Conservation (phyloP, 2,329 filamentous ascomycete species). For the Ceratocystis cubensis region DNA sequence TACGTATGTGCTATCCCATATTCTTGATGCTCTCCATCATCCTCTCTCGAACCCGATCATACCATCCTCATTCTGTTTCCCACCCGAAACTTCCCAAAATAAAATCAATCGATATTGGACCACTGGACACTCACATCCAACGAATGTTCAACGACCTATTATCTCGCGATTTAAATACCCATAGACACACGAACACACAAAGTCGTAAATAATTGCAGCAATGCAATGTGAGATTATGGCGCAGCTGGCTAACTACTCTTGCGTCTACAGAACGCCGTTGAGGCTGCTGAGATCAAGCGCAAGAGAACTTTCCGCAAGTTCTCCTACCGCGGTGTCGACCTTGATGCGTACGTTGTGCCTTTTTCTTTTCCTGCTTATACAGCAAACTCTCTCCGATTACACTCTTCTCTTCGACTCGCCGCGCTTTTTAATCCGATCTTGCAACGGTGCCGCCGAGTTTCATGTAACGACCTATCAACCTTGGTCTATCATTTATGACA, state of each 20-base stretch:
- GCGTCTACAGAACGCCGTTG: conserved; percentile 69
- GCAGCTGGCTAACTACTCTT: conserved; percentile 18
- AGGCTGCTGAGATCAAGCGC: conserved; percentile 99
- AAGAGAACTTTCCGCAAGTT: conserved; percentile 99
- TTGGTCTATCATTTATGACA: not conserved
- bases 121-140: conserved; percentile 25
- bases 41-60: conserved; percentile 4
- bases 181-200: not conserved
- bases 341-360: conserved; percentile 73
- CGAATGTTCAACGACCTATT: conserved; percentile 12
- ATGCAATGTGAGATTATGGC: not conserved
- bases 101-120: conserved; percentile 16
- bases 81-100: not conserved
- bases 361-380: not conserved
- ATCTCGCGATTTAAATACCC: conserved; percentile 12
- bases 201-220: not conserved
- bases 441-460: not conserved
- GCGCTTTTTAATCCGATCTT: conserved; percentile 7
- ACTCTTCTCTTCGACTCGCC: conserved; percentile 47
- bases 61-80: not conserved
- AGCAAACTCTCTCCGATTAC: conserved; percentile 23
- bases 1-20: conserved; percentile 53
- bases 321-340: conserved; percentile 97
- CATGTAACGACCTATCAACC: not conserved
- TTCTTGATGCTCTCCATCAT: conserved; percentile 10